phyloP scores from a whole-genome alignment of 129 eudicot species.

The Lactuca sativa region DNA sequence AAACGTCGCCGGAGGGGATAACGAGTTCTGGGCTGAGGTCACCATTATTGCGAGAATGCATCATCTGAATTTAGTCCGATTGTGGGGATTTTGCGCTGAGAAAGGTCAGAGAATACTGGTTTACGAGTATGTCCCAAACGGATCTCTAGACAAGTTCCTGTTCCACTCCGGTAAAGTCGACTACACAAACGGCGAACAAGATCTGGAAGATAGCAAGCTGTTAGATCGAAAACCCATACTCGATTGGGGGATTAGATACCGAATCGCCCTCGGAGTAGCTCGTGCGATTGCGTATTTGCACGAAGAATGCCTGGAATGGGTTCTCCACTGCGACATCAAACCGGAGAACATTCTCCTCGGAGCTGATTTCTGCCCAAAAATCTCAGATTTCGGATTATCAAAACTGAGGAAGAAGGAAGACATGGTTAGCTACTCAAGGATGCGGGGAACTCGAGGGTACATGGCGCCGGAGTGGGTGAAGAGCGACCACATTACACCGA shows the following conservation, averaged over 20 bases:
- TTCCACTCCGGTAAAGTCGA: conserved; percentile 37
- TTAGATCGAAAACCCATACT: conserved; percentile 52
- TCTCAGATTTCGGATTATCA: conserved; percentile 88
- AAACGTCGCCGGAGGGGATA: conserved; percentile 66
- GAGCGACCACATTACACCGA: conserved; percentile 68
- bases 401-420: conserved; percentile 81
- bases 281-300: conserved; percentile 88
- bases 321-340: conserved; percentile 91
- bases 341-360: conserved; percentile 96
- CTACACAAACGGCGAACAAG: conserved; percentile 18
- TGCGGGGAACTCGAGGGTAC: conserved; percentile 90
- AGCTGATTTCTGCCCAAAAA: conserved; percentile 89
- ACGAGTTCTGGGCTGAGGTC: conserved; percentile 95
- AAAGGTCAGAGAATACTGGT: conserved; percentile 77
- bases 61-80: conserved; percentile 78
- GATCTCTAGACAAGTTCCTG: conserved; percentile 77
- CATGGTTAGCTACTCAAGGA: conserved; percentile 61
- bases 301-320: conserved; percentile 96
- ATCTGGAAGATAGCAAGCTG: conserved; percentile 14
- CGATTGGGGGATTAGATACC: conserved; percentile 81
- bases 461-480: conserved; percentile 93
- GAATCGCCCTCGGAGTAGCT: conserved; percentile 91
- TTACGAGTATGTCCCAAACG: conserved; percentile 91
- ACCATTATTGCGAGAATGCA: conserved; percentile 93
- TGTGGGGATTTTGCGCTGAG: conserved; percentile 96